Evolutionary conservation across 768 basidiomycete genomes (phyloP).

Genomic region (Chiua virens): DNA sequence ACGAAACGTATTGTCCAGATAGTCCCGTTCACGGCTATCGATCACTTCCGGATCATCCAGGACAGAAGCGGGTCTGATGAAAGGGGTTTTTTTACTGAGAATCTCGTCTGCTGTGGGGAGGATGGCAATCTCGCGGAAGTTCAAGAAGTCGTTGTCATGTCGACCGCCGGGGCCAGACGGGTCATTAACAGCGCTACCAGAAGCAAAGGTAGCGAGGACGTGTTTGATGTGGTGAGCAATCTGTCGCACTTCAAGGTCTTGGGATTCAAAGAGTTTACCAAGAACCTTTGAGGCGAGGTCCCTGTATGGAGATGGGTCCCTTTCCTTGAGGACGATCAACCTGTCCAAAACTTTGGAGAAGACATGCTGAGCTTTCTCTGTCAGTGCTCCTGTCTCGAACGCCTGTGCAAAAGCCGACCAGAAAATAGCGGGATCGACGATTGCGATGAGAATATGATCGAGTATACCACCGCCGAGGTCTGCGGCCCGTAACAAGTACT

Average conservation of each 20-base stretch:
- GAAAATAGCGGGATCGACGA: conserved; percentile 55
- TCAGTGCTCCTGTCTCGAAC: conserved; percentile 34
- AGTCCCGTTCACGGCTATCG: conserved; percentile 40
- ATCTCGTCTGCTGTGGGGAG: conserved; percentile 67
- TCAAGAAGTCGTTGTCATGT: conserved; percentile 66
- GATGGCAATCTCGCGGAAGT: conserved; percentile 61
- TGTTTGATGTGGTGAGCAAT: conserved; percentile 45
- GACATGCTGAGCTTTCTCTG: conserved; percentile 35
- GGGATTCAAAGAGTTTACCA: conserved; percentile 25
- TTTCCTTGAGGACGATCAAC: conserved; percentile 40
- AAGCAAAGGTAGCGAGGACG: conserved; percentile 31
- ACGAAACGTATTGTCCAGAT: conserved; percentile 68
- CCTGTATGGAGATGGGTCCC: conserved; percentile 37
- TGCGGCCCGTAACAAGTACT: conserved; percentile 40
- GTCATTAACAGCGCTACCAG: conserved; percentile 20
- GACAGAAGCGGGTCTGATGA: conserved; percentile 47
- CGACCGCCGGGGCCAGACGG: conserved; percentile 54
- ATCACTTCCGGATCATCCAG: conserved; percentile 46
- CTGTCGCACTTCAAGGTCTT: conserved; percentile 25
- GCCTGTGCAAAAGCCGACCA: conserved; percentile 40
- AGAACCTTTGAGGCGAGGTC: conserved; percentile 38
- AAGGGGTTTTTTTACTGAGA: conserved; percentile 43
- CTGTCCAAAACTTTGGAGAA: conserved; percentile 54
- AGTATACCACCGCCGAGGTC: conserved; percentile 46
- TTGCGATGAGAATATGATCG: conserved; percentile 38